A percentile compares a stretch with the other conserved stretches of the same genome.
Evolutionary conservation across 257 asterid genomes (phyloP).

Genomic region (Handroanthus guayacan): DNA sequence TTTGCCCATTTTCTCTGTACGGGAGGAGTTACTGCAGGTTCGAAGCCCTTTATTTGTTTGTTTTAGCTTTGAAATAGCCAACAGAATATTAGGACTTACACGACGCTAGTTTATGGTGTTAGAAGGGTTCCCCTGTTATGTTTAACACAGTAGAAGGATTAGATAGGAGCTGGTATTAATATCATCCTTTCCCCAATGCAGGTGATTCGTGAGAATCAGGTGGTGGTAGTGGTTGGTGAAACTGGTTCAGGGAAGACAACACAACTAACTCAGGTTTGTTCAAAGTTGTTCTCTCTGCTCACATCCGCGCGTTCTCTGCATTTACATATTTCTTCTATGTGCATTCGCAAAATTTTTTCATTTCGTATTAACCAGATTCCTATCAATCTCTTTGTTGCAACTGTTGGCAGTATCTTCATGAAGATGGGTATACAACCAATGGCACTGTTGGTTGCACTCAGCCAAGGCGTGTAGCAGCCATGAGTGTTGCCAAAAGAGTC

Average conservation of each 20-base stretch:
- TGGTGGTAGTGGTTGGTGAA: constrained; percentile 96
- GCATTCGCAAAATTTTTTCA: not conserved
- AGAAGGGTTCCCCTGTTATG: too few relatives aligned
- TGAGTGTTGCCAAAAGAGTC: constrained; percentile 99
- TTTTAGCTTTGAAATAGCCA: constrained; percentile 7
- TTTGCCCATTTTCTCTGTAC: constrained; percentile 92
- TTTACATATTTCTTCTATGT: not conserved
- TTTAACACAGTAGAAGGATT: too few relatives aligned
- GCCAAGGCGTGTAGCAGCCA: constrained; percentile 99
- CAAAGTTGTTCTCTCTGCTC: constrained; percentile 17
- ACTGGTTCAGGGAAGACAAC: constrained; percentile 99
- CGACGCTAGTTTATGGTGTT: not conserved
- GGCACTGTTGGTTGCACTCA: constrained; percentile 95
- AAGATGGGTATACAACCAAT: constrained; percentile 77
- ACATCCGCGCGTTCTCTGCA: constrained; percentile 6
- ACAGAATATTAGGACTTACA: not conserved
- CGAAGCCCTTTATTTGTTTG: constrained; percentile 26
- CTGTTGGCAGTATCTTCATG: constrained; percentile 84
- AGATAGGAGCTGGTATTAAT: too few relatives aligned
- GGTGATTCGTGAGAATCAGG: constrained; percentile 97
- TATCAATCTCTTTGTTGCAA: not conserved
- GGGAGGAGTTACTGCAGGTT: constrained; percentile 97
- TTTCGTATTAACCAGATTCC: not conserved
- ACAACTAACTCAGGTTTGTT: constrained; percentile 89
- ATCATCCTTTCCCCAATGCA: constrained; percentile 37